These are phyloP conservation scores for Sugiyamaella valdiviana DNA, from an alignment of 805 yeast genomes.

Conservation along the genomic window DNA sequence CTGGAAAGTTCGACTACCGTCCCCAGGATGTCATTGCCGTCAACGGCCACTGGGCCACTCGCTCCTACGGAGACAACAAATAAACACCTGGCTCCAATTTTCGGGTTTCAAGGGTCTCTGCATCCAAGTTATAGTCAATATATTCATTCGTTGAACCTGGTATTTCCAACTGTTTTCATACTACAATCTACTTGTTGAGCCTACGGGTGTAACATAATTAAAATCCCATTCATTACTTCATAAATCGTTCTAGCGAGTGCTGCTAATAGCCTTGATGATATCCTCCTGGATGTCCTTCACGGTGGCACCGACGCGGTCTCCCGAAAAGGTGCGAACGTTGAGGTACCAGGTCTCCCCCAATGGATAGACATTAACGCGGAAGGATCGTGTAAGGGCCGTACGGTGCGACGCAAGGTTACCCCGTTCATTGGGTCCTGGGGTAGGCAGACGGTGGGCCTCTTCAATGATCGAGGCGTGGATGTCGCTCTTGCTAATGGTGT, in stretches of 20 bases:
- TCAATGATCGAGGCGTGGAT: background rate
- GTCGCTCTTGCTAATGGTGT: background rate
- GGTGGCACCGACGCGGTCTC: background rate
- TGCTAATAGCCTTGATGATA: background rate
- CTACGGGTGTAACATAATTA: too few relatives aligned
- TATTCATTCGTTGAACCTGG: too few relatives aligned
- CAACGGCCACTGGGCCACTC: conserved; percentile 67
- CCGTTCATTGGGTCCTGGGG: background rate
- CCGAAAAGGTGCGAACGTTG: conserved; percentile 1
- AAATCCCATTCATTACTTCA: background rate
- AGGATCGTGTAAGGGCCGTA: background rate
- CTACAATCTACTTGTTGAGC: too few relatives aligned
- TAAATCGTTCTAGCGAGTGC: too few relatives aligned
- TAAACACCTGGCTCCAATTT: too few relatives aligned
- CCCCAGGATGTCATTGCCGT: conserved; percentile 68
- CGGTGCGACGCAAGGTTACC: background rate
- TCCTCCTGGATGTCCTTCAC: background rate
- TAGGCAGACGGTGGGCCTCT: background rate
- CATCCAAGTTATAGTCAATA: too few relatives aligned
- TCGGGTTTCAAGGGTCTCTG: too few relatives aligned
- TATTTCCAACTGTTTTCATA: too few relatives aligned
- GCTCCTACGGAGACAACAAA: conserved; percentile 51
- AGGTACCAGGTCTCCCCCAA: conserved; percentile 2
- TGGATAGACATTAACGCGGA: background rate
- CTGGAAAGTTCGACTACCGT: conserved; percentile 58